phyloP scores from a whole-genome alignment of 768 basidiomycete species.

The Boletus reticuloceps region DNA sequence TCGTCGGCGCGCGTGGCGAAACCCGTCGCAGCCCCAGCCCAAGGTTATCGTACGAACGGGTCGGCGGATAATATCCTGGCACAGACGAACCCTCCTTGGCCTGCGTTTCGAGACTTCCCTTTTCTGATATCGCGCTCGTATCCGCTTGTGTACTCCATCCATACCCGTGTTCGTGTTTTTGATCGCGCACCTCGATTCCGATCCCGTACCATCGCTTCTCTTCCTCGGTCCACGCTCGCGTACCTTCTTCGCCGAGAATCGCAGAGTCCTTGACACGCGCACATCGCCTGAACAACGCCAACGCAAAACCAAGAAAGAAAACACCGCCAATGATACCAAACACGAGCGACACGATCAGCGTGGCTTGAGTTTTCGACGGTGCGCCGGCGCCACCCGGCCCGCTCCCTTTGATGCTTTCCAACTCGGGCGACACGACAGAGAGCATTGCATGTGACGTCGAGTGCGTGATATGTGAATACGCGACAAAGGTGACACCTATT shows the following conservation, averaged over 20 bases:
- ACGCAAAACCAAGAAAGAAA: constrained; percentile 48
- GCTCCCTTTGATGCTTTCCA: constrained; percentile 35
- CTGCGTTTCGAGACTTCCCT: constrained; percentile 31
- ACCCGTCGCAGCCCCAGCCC: constrained; percentile 52
- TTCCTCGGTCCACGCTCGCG: constrained; percentile 57
- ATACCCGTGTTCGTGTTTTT: constrained; percentile 23
- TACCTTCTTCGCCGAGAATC: constrained; percentile 56
- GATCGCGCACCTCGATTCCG: constrained; percentile 26
- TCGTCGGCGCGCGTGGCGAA: constrained; percentile 45
- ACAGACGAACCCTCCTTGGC: constrained; percentile 16
- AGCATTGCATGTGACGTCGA: constrained; percentile 69
- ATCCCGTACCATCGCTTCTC: constrained; percentile 73
- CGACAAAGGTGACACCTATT: constrained; percentile 59
- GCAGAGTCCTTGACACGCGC: constrained; percentile 60
- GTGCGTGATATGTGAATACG: constrained; percentile 62
- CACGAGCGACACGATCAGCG: constrained; percentile 57
- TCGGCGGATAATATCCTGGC: constrained; percentile 16
- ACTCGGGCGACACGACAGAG: constrained; percentile 43
- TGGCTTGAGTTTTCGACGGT: constrained; percentile 45
- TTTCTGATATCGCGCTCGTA: constrained; percentile 27
- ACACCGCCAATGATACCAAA: constrained; percentile 64
- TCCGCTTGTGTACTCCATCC: constrained; percentile 32
- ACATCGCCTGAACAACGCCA: constrained; percentile 56
- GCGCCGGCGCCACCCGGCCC: constrained; percentile 38
- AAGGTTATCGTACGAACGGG: constrained; percentile 22